Base-by-base conservation (phyloP, 2,329 filamentous ascomycete species). In the Kalmusia sp. region DNA sequence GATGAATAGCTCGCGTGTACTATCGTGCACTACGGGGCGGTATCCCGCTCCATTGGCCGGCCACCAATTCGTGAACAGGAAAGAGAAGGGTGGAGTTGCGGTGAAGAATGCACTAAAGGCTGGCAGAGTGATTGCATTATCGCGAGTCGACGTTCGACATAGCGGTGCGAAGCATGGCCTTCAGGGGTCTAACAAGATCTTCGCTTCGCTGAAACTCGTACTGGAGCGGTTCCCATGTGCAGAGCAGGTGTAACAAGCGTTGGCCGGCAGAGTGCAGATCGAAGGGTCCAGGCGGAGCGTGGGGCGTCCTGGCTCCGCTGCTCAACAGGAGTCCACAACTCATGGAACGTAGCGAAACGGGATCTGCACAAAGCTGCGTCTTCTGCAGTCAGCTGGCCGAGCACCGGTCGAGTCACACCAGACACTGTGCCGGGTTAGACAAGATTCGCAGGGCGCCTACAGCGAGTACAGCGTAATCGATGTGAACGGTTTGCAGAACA, bases 251-350 rank as follows among this genome's bases (percentile, higher is more conserved):
- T n/a, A n/a, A n/a, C n/a, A 33, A 24, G 43, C 14, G 43, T 25
- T 17, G 47, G 27, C 11, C 30, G n/a, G n/a, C n/a, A 22, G 28
- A 27, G 2, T 21, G 38, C 48, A 37, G 38, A 43, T 28, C 38
- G 14, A 33, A n/a, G 46, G 41, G 49, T 44, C 40, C 48, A 57
- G 57, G 49, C 51, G 51, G 47, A 38, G 14, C 19, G 38, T 31
- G 45, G 51, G 51, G 40, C n/a, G 24, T 27, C 27, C 27, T 34
- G 48, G 52, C 45, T 58, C 52, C 50, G 40, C 43, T 12, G 24
- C 9, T 17, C 28, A 33, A n/a, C 28, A 28, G 12, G 6, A 21
- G 9, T 22, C 40, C 47, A 49, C 46, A 49, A 54, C 51, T 48
- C 55, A 37, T 46, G 41, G 39, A 21, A 34, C 25, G 38, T 25